phyloP scores from a whole-genome alignment of 164 flowering plant species.

The Litsea cubeba region DNA sequence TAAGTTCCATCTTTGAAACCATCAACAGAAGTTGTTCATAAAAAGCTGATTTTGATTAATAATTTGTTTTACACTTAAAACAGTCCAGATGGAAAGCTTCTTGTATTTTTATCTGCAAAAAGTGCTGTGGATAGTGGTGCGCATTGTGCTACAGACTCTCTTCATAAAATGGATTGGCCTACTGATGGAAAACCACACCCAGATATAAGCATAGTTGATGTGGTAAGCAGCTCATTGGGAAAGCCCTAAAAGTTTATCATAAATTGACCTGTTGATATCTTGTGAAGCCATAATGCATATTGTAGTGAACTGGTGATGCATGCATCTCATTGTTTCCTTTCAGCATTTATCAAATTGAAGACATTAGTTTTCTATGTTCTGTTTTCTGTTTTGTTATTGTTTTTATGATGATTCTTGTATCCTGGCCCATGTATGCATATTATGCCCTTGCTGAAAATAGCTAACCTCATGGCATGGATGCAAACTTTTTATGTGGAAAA shows the following conservation, averaged over 20 bases:
- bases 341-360: not conserved
- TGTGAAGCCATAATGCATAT: no score
- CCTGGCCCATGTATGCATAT: not conserved
- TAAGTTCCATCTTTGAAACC: not conserved
- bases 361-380: not conserved
- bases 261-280: not conserved
- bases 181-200: constrained; percentile 35
- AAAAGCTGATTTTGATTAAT: constrained; percentile 9
- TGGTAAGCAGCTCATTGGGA: constrained; percentile 47
- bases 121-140: constrained; percentile 81
- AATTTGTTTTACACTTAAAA: no score
- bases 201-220: constrained; percentile 49
- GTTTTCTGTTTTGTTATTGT: not conserved
- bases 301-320: not conserved
- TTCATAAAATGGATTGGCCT: constrained; percentile 89
- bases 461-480: not conserved
- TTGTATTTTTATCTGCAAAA: constrained; percentile 75
- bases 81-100: constrained; percentile 90
- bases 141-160: constrained; percentile 81
- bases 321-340: not conserved
- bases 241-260: not conserved
- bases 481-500: not conserved
- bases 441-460: not conserved
- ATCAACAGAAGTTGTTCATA: not conserved
- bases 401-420: not conserved